Evolutionary conservation across 2,329 filamentous ascomycete genomes (phyloP), one percentile per base, ranked within the genome.

Genomic region (Penicillium concentricum): DNA sequence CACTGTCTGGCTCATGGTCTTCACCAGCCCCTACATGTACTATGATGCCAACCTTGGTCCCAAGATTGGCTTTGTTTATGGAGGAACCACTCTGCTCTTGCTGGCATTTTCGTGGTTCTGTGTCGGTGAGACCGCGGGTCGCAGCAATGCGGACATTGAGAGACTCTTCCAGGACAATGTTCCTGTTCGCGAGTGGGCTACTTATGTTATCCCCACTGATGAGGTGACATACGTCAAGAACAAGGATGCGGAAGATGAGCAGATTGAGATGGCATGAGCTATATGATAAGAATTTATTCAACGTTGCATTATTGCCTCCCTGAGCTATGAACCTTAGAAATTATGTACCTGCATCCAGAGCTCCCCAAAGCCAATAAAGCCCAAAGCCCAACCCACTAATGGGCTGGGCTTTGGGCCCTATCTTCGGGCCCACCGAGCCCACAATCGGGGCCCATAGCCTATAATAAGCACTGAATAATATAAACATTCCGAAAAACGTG

Each of bases 41-140:
- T 73, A 74, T 58, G 54, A 60, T 9, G 71, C 59, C 0, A 61
- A 64, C 6, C 58, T 73, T 18, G 71, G 72, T 4, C 69, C 72
- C 12, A 74, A 67, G 70, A 58, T 71, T 3, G 67, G 69, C 5
- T 74, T 74, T 47, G 62, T 74, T 16, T 74, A 74, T 52, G 67
- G 67, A 9, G 71, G 69, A 13, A 69, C 67, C 0, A 69, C 68
- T 0, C 46, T 65, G 24, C 54, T 69, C 30, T 61, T 67, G 12
- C 44, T 73, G 13, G 56, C 64, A 5, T 74, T 68, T 57, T 65
- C 67, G 12, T 78, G 69, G 69, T 76, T 74, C 60, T 77, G 75
- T 52, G 74, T 76, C 1, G 75, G 74, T 13, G 75, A 78, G 65
- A 74, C 73, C 0, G 69, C 69, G 4, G 71, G 75, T 2, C 63